phyloP scores from a whole-genome alignment of 805 yeast species.

The Wickerhamomyces queroliae region DNA sequence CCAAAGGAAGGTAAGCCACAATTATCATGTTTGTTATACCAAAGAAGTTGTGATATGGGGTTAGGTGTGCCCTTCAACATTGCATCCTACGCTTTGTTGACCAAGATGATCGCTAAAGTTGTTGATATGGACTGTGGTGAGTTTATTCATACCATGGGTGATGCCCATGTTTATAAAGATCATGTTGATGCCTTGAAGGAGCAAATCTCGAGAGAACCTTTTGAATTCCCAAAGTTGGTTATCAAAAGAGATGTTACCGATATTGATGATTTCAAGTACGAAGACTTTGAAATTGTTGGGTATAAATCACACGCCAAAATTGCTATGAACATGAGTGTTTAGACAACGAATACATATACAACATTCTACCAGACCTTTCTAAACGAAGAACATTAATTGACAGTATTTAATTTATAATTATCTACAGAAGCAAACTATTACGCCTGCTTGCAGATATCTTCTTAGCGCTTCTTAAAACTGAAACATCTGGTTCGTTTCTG shows the following conservation, averaged over 20 bases:
- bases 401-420: background rate
- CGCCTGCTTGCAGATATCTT: conserved; percentile 17
- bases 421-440: conserved; percentile 17
- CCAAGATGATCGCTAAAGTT: conserved; percentile 94
- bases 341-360: conserved; percentile 10
- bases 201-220: conserved; percentile 73
- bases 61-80: conserved; percentile 98
- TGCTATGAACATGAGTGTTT: conserved; percentile 97
- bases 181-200: conserved; percentile 87
- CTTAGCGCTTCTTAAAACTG: conserved; percentile 7
- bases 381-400: background rate
- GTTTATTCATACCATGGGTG: conserved; percentile 93
- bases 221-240: conserved; percentile 69
- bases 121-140: conserved; percentile 95
- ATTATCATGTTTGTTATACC: conserved; percentile 85
- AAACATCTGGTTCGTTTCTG: conserved; percentile 14
- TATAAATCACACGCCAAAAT: conserved; percentile 82
- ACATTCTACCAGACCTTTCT: background rate
- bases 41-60: conserved; percentile 99
- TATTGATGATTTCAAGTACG: conserved; percentile 85
- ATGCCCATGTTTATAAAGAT: conserved; percentile 90
- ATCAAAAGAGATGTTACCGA: conserved; percentile 61
- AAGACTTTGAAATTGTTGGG: conserved; percentile 76
- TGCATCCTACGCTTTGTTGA: conserved; percentile 90
- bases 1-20: conserved; percentile 60